Percentiles rank a stretch among this genome's conserved stretches.
phyloP scores from a whole-genome alignment of 2,329 filamentous ascomycete species.

The Alternaria sp. region DNA sequence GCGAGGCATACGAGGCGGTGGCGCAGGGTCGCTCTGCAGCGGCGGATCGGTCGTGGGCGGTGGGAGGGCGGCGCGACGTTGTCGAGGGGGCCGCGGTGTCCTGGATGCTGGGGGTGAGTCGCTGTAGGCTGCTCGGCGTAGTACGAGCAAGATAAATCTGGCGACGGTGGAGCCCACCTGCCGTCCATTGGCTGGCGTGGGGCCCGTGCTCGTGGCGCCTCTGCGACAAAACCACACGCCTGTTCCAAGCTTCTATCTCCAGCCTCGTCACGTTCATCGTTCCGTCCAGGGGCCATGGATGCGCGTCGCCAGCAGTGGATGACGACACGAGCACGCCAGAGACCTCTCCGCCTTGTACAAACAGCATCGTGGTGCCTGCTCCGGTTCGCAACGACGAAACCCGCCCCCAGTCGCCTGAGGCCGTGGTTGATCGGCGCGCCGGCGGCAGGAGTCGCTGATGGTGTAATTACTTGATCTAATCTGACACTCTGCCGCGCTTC shows the following conservation, averaged over 20 bases:
- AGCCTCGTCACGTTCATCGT: conserved; percentile 21
- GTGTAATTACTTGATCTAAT: conserved; percentile 68
- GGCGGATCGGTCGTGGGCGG: background rate
- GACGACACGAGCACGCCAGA: conserved; percentile 46
- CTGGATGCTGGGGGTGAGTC: conserved; percentile 47
- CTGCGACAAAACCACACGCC: background rate
- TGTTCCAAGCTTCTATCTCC: background rate
- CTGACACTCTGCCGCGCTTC: conserved; percentile 52
- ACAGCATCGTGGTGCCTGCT: conserved; percentile 17
- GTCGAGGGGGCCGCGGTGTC: conserved; percentile 46
- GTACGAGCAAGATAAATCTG: conserved; percentile 56
- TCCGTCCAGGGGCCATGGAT: conserved; percentile 2
- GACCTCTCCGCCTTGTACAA: conserved; percentile 21
- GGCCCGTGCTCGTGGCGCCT: background rate
- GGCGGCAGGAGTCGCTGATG: conserved; percentile 50
- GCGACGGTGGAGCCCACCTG: conserved; percentile 51
- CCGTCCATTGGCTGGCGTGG: conserved; percentile 33
- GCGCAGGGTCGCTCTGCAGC: conserved; percentile 19
- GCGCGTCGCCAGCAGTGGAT: conserved; percentile 35
- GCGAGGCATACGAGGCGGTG: conserved; percentile 37
- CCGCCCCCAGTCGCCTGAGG: conserved; percentile 18
- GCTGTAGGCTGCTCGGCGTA: conserved; percentile 46
- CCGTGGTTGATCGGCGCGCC: conserved; percentile 34
- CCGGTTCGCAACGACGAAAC: conserved; percentile 26
- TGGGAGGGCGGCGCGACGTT: conserved; percentile 27